Percentiles rank a stretch among this genome's conserved stretches.
Evolutionary conservation across 1,284 basidiomycete genomes (phyloP).

Genomic region (Rhizoctonia solani): DNA sequence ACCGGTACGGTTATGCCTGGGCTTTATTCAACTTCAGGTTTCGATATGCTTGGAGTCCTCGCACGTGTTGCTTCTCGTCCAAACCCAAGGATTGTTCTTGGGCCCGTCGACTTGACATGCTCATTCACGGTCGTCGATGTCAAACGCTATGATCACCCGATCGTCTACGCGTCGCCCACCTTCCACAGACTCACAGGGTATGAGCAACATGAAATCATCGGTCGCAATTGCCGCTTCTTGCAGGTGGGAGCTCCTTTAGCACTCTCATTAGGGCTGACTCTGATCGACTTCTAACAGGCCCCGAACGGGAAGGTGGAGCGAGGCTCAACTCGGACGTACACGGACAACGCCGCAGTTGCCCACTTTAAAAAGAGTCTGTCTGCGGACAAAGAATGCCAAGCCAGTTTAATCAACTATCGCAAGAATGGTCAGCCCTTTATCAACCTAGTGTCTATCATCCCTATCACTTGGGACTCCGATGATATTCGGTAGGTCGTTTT

Average conservation of each 20-base stretch:
- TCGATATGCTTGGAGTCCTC: slow-evolving; percentile 85
- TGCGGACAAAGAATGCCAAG: slow-evolving; percentile 85
- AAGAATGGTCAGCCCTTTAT: slow-evolving; percentile 86
- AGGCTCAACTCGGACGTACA: slow-evolving; percentile 69
- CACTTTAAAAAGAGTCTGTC: slow-evolving; percentile 67
- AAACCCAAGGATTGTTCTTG: slow-evolving; percentile 76
- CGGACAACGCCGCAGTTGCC: slow-evolving; percentile 69
- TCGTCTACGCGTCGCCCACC: slow-evolving; percentile 84
- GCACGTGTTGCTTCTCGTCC: slow-evolving; percentile 75
- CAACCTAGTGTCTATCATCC: slow-evolving; percentile 85
- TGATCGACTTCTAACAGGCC: slow-evolving; percentile 55
- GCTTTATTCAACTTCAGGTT: slow-evolving; percentile 87
- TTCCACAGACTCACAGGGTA: slow-evolving; percentile 74
- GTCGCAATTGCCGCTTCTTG: slow-evolving; percentile 83
- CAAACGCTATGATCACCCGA: slow-evolving; percentile 76
- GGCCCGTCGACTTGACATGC: slow-evolving; percentile 90
- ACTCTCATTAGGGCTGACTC: slow-evolving; percentile 4
- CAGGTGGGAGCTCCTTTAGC: slow-evolving; percentile 38
- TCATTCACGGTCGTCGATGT: slow-evolving; percentile 88
- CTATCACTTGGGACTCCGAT: slow-evolving; percentile 62
- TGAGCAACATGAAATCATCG: slow-evolving; percentile 73
- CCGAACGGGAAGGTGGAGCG: slow-evolving; percentile 68
- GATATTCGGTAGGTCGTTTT: slow-evolving; percentile 44
- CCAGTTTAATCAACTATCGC: slow-evolving; percentile 83
- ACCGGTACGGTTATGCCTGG: slow-evolving; percentile 46